These are phyloP conservation scores for Yarrowia yakushimensis DNA, from an alignment of 805 yeast genomes.

Conservation along the genomic window DNA sequence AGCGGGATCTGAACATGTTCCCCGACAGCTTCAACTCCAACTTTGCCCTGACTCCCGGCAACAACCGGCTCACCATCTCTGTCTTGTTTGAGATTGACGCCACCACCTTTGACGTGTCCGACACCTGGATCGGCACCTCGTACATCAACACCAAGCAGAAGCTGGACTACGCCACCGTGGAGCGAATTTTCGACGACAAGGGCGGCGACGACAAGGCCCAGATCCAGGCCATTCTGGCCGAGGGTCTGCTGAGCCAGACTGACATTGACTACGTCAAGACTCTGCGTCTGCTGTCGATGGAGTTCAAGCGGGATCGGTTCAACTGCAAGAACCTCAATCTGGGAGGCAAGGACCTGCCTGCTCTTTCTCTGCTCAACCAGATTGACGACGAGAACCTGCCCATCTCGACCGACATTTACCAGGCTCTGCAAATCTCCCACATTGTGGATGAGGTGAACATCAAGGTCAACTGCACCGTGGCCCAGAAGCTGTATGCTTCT, in stretches of 20 bases:
- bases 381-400: constrained; percentile 81
- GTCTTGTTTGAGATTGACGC: constrained; percentile 79
- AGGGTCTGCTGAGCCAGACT: constrained; percentile 44
- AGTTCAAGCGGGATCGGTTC: constrained; percentile 66
- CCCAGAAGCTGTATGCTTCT: constrained; percentile 68
- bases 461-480: constrained; percentile 80
- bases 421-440: constrained; percentile 34
- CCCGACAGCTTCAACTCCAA: constrained; percentile 61
- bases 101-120: constrained; percentile 63
- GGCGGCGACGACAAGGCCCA: constrained; percentile 10
- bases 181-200: constrained; percentile 26
- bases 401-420: constrained; percentile 68
- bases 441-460: constrained; percentile 60
- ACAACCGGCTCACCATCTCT: constrained; percentile 63
- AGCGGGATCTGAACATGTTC: constrained; percentile 60
- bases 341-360: constrained; percentile 44
- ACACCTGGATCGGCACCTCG: constrained; percentile 73
- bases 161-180: constrained; percentile 31
- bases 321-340: constrained; percentile 39
- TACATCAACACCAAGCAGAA: constrained; percentile 59
- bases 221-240: constrained; percentile 16
- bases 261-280: constrained; percentile 65
- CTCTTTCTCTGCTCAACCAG: constrained; percentile 67
- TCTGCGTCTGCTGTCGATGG: constrained; percentile 59
- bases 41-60: constrained; percentile 56